Conservation (phyloP, 768 basidiomycete genomes). For the Phaffia tasmanica region DNA sequence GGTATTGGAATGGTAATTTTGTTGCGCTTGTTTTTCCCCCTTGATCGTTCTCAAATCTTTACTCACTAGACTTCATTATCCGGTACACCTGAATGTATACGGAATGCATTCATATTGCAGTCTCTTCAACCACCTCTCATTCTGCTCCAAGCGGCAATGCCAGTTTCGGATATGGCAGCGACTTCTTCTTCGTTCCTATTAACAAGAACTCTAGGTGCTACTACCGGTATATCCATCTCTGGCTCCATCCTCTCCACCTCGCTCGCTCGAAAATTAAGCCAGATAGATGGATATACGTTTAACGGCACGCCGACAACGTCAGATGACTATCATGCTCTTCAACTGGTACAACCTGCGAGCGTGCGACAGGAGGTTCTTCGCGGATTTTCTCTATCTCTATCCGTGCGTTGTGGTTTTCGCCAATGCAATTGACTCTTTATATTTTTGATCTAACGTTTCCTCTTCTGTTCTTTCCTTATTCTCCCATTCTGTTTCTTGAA, state of each 20-base stretch:
- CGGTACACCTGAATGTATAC: no score
- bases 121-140: conserved; percentile 19
- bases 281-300: conserved; percentile 10
- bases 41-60: no score
- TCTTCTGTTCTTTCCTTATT: no score
- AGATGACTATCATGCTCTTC: conserved; percentile 11
- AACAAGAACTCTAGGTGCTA: conserved; percentile 7
- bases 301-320: conserved; percentile 8
- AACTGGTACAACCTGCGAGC: not conserved
- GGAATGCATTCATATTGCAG: not conserved
- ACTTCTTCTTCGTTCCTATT: conserved; percentile 15
- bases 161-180: conserved; percentile 7
- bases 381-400: not conserved
- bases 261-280: not conserved
- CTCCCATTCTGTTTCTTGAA: not conserved
- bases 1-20: conserved; percentile 20
- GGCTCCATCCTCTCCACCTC: conserved; percentile 4
- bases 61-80: no score
- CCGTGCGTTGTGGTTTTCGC: not conserved
- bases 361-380: not conserved
- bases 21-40: no score
- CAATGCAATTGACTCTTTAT: no score
- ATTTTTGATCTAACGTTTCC: no score
- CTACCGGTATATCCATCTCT: conserved; percentile 9
- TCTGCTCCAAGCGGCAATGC: conserved; percentile 17